Evolutionary conservation across 169 alveolate species (phyloP).

Genomic region (Toxoplasma gondii): DNA sequence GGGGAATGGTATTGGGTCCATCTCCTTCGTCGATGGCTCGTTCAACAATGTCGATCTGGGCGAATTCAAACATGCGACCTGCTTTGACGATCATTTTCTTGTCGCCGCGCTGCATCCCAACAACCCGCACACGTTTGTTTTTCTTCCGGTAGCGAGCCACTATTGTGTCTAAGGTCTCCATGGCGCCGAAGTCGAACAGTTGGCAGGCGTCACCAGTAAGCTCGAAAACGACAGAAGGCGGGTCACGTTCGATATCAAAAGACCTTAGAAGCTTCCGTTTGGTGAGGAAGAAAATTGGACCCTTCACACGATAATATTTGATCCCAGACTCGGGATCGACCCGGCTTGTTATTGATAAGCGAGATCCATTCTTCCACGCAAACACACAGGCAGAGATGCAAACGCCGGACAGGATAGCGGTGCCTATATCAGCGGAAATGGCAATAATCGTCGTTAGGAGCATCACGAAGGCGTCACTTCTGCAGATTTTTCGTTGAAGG

Average conservation of each 20-base stretch:
- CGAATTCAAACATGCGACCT: constrained; percentile 24
- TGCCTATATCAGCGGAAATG: constrained; percentile 30
- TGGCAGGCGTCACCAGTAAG: constrained; percentile 21
- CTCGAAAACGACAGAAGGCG: constrained; percentile 6
- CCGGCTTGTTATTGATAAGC: not conserved
- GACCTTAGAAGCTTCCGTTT: not conserved
- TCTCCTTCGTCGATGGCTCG: not conserved
- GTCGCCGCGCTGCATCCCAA: constrained; percentile 37
- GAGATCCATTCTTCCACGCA: constrained; percentile 40
- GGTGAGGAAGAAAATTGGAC: constrained; percentile 48
- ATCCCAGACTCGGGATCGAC: not conserved
- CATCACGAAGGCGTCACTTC: constrained; percentile 51
- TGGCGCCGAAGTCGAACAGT: constrained; percentile 39
- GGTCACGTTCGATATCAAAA: constrained; percentile 15
- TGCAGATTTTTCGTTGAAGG: constrained; percentile 23
- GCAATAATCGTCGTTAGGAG: constrained; percentile 33
- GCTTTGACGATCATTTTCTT: constrained; percentile 26
- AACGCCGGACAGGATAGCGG: constrained; percentile 39
- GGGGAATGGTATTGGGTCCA: not conserved
- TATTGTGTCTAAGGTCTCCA: constrained; percentile 22
- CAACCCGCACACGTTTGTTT: constrained; percentile 16
- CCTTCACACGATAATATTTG: constrained; percentile 43
- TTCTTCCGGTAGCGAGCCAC: not conserved
- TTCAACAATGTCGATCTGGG: constrained; percentile 1
- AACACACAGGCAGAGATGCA: constrained; percentile 38